Evolutionary conservation across 257 asterid genomes (phyloP).

Genomic region (Solanum medicagineum): DNA sequence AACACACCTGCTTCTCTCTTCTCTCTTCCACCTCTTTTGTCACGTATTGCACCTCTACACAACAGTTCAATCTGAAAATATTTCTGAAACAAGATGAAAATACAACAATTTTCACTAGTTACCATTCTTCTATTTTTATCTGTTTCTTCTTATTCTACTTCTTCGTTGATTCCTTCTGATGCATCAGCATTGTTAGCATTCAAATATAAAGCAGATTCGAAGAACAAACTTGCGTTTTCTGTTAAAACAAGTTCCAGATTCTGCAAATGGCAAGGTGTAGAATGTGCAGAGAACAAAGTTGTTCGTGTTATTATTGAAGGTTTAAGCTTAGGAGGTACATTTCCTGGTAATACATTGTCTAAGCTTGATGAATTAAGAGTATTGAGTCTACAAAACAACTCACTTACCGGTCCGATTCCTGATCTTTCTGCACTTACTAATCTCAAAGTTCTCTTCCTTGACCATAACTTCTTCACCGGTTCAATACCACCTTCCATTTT

Average conservation of each 20-base stretch:
- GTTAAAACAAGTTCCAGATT: constrained; percentile 10
- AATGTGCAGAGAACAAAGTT: constrained; percentile 30
- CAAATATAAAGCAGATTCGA: constrained; percentile 57
- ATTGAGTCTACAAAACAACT: constrained; percentile 62
- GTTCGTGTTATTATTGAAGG: constrained; percentile 36
- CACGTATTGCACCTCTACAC: neutral
- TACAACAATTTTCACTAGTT: neutral
- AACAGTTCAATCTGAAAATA: neutral
- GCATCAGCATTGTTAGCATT: constrained; percentile 53
- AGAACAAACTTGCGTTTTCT: constrained; percentile 22
- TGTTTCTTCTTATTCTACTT: neutral
- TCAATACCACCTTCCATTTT: constrained; percentile 50
- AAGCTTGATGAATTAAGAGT: constrained; percentile 56
- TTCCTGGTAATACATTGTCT: constrained; percentile 35
- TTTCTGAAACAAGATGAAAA: neutral
- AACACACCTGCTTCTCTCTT: constrained; percentile 20
- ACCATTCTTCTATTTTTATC: neutral
- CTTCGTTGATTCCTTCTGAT: constrained; percentile 14
- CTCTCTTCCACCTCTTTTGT: constrained; percentile 15
- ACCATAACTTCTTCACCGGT: constrained; percentile 50
- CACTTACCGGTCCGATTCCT: constrained; percentile 76
- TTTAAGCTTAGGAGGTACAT: constrained; percentile 39
- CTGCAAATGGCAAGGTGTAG: constrained; percentile 68
- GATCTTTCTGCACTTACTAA: constrained; percentile 46
- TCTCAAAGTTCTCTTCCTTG: constrained; percentile 54